Base-by-base conservation (phyloP, 257 asterid genomes). In the Gardenia jasminoides region DNA sequence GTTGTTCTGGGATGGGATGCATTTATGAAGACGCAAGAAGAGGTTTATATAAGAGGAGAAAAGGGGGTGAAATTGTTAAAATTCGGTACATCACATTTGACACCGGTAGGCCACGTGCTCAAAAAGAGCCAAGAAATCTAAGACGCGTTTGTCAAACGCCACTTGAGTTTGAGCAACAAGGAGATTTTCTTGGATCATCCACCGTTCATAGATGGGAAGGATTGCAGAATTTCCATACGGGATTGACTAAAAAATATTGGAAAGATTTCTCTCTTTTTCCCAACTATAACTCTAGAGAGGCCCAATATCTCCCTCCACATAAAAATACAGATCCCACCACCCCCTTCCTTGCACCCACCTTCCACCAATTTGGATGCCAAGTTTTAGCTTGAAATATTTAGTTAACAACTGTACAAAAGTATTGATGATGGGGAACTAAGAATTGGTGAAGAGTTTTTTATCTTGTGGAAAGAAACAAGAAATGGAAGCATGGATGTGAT, bases 41-140 rank as follows among this genome's bases (percentile, higher is more conserved):
- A 20, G 81, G 77, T 78, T 36, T 82, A 72, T 72, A 82, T 78
- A 82, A 9, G 65, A 7, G 61, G 0, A 24, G 33, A 36, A 1
- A 7, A 36, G 41, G 46, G 31, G n/a, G 1, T 1, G 15, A 67
- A 39, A 20, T 36, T 36, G 41, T 36, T 36, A 36, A 36, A 36
- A 36, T 36, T n/a, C n/a, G n/a, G n/a, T 6, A 44, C 1, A 50
- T 39, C 31, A 43, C 12, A 20, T 20, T 26, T 58, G 11, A 43
- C 44, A 13, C 17, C 24, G 64, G 65, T 26, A 31, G 59, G 80
- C 76, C 80, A 69, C 80, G 80, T 76, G 80, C 80, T 59, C 52
- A n/a, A 75, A 54, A 75, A 11, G 22, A 78, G 59, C 31, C 50
- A 36, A 75, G 3, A 59, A 24, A 59, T 9, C 41, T 10, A 16